Base-by-base conservation (phyloP, 257 asterid species). In the Verbena officinalis region DNA sequence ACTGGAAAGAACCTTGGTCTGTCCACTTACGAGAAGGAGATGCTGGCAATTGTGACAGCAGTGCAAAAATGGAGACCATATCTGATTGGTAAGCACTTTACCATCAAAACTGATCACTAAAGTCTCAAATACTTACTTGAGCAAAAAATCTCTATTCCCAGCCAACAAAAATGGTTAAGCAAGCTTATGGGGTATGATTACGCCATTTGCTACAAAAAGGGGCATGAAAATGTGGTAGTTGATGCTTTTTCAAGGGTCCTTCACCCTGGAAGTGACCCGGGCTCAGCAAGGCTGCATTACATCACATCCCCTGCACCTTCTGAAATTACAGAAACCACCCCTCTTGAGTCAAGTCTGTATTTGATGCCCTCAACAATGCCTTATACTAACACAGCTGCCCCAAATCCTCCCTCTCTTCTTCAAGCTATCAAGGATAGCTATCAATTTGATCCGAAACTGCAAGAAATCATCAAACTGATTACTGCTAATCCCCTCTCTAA, bases 141-240 rank as follows among this genome's bases (percentile, higher is more conserved):
- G 0, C 64, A 66, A 4, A 24, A 21, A 6, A 17, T 66, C 0
- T 1, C 45, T 0, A 54, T 39, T 0, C 8, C 34, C 0, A 1
- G 12, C 3, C 64, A 42, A 3, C 72, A 66, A 3, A 54, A 55
- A 3, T 60, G 64, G 63, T 0, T 69, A 0, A 36, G 33, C 11
- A 69, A 69, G 7, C 7, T 69, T 23, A 3, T 67, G 48, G 73
- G 73, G 7, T 31, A 16, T 2, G 51, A 67, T 3, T 67, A 43
- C 24, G n/a, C 42, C 1, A 59, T 68, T 1, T 0, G 11, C 3
- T 68, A 57, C 11, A 59, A 33, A 13, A 4, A 49, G 9, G 10
- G 69, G 49, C 0, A 22, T 0, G 70, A 62, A 3, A 70, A 70
- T 2, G 7, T 3, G 0, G 43, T 8, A 0, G 56, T 36, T 0